These are phyloP conservation scores for Prosopis cineraria DNA, from an alignment of 306 rosid species.

Conservation along the genomic window DNA sequence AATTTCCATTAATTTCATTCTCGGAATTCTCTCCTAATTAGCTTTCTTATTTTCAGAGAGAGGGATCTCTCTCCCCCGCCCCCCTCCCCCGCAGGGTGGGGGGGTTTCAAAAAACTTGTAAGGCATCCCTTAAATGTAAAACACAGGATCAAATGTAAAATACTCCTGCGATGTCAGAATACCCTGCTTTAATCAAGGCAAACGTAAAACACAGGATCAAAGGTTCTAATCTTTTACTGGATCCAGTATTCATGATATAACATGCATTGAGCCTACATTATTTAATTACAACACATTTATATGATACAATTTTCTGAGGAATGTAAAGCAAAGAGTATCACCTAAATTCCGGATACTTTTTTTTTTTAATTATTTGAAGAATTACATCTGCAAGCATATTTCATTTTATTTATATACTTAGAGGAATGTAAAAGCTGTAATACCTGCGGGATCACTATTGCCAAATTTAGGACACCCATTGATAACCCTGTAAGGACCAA, in stretches of 20 bases:
- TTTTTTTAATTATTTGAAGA: slow-evolving; percentile 6
- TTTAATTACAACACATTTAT: slow-evolving; percentile 9
- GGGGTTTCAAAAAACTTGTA: too few relatives aligned
- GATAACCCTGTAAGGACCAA: slow-evolving; percentile 77
- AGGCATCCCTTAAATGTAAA: too few relatives aligned
- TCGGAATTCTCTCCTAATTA: neutral
- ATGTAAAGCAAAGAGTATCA: slow-evolving; percentile 11
- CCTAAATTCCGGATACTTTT: slow-evolving; percentile 19
- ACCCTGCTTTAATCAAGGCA: slow-evolving; percentile 16
- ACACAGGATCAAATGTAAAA: neutral
- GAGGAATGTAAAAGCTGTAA: slow-evolving; percentile 29
- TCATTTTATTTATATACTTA: neutral
- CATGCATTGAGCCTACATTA: slow-evolving; percentile 21
- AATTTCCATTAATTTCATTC: neutral
- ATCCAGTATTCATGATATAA: neutral
- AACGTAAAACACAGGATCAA: slow-evolving; percentile 28
- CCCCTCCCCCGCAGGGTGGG: too few relatives aligned
- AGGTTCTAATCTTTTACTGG: slow-evolving; percentile 18
- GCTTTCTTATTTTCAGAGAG: neutral
- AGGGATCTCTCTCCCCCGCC: neutral
- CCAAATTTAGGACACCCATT: slow-evolving; percentile 91
- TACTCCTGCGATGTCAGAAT: slow-evolving; percentile 8
- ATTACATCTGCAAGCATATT: neutral
- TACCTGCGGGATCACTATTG: slow-evolving; percentile 94
- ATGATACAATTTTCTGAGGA: slow-evolving; percentile 12